Conservation (phyloP, 768 basidiomycete genomes). For the Mycena latifolia region DNA sequence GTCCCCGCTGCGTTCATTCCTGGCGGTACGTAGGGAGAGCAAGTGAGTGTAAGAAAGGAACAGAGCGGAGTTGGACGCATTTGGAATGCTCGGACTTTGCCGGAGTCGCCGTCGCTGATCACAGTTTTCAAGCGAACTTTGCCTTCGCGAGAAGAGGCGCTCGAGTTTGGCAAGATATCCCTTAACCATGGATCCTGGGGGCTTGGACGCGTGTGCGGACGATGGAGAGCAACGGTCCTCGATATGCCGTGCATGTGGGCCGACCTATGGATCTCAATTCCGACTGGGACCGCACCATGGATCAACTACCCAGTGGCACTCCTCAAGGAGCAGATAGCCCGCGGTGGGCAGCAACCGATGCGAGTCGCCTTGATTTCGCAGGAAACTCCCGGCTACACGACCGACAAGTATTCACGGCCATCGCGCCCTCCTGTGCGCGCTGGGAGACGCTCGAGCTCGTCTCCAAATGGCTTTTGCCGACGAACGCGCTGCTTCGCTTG, state of each 20-base stretch:
- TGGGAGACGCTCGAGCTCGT: neutral
- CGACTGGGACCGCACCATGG: no score
- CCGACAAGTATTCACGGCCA: neutral
- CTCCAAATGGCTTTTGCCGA: no score
- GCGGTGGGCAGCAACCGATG: neutral
- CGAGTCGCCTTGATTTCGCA: neutral
- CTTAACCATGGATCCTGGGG: conserved; percentile 2
- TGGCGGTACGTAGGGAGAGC: no score
- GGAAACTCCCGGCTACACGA: neutral
- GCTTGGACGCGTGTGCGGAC: no score
- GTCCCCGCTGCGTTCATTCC: no score
- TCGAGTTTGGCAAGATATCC: conserved; percentile 2
- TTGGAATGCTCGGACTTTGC: no score
- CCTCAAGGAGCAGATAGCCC: conserved; percentile 1
- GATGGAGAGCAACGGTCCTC: conserved; percentile 15
- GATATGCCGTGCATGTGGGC: conserved; percentile 12
- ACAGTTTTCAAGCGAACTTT: conserved; percentile 8
- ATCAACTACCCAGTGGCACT: neutral
- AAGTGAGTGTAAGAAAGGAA: no score
- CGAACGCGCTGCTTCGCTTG: no score
- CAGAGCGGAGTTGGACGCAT: no score
- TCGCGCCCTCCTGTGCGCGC: neutral
- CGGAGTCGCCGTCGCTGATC: no score
- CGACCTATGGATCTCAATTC: conserved; percentile 2
- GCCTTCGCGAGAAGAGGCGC: conserved; percentile 6